Conservation (phyloP, 2,329 filamentous ascomycete genomes). For the Tolypocladium inflatum region DNA sequence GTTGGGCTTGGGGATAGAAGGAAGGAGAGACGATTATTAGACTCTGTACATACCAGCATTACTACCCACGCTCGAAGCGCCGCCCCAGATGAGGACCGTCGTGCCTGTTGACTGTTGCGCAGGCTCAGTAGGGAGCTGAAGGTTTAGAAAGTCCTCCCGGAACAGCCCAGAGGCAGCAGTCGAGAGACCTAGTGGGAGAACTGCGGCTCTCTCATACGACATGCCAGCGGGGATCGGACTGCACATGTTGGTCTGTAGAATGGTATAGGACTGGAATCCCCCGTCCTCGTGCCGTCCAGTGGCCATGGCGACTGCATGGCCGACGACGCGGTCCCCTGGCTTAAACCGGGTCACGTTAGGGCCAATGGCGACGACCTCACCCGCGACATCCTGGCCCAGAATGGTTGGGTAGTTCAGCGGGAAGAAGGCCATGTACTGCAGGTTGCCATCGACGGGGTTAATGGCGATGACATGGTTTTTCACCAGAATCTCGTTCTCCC, state of each 20-base stretch:
- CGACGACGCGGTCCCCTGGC: conserved; percentile 11
- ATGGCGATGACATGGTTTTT: conserved; percentile 20
- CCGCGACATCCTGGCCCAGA: conserved; percentile 20
- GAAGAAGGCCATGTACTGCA: conserved; percentile 11
- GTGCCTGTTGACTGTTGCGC: conserved; percentile 13
- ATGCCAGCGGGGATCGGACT: conserved; percentile 11
- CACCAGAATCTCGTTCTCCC: conserved; percentile 14
- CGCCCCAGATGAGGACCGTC: background rate
- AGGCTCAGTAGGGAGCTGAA: conserved; percentile 21
- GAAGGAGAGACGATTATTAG: no score
- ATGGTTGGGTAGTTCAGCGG: conserved; percentile 19
- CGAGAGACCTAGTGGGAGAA: conserved; percentile 11
- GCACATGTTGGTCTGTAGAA: conserved; percentile 5
- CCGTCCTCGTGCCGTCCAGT: conserved; percentile 14
- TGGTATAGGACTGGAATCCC: conserved; percentile 9
- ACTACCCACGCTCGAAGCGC: background rate
- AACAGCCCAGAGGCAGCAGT: conserved; percentile 13
- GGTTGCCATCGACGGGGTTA: conserved; percentile 17
- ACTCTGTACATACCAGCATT: background rate
- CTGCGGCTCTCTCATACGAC: conserved; percentile 10
- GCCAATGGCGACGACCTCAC: conserved; percentile 21
- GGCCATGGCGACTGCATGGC: conserved; percentile 18
- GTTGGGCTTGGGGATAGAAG: background rate
- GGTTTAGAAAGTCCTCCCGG: conserved; percentile 8
- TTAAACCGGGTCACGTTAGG: conserved; percentile 10